A percentile compares a stretch with the other conserved stretches of the same genome.
Conservation (phyloP, 1,139 yeast species). For the Suhomyces guaymorum region DNA sequence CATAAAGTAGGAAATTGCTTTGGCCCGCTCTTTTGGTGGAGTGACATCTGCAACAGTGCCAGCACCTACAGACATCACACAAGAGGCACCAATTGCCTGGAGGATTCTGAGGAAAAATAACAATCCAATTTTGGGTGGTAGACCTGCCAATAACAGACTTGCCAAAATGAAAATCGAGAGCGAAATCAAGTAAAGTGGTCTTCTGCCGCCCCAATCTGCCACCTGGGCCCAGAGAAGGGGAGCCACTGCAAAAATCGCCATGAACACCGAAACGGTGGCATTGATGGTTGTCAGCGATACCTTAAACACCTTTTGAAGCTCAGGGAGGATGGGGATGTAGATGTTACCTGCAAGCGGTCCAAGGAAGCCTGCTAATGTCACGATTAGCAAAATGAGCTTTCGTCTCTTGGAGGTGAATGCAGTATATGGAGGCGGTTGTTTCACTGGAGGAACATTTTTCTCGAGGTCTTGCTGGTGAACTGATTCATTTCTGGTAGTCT, state of each 20-base stretch:
- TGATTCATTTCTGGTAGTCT: too few species aligned
- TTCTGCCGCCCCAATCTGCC: constrained; percentile 62
- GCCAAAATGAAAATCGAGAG: constrained; percentile 45
- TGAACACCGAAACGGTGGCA: constrained; percentile 61
- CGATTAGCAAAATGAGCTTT: constrained; percentile 31
- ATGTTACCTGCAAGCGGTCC: constrained; percentile 65
- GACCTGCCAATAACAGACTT: constrained; percentile 47
- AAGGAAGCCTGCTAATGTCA: constrained; percentile 53
- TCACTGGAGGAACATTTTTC: not conserved
- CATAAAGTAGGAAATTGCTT: constrained; percentile 55
- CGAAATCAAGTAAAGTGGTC: constrained; percentile 49
- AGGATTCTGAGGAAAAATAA: constrained; percentile 45
- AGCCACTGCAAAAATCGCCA: constrained; percentile 56
- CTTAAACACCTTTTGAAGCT: constrained; percentile 41
- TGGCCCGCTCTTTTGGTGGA: constrained; percentile 50
- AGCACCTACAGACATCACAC: constrained; percentile 57
- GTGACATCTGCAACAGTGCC: constrained; percentile 56
- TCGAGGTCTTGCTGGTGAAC: too few species aligned
- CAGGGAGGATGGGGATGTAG: constrained; percentile 57
- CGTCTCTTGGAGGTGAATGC: constrained; percentile 20
- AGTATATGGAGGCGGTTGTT: constrained; percentile 11
- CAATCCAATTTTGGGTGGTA: constrained; percentile 49
- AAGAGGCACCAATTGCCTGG: constrained; percentile 59
- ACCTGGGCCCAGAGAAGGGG: constrained; percentile 58
- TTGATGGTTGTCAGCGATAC: constrained; percentile 49